Percentiles rank a stretch among this genome's conserved stretches.
Evolutionary conservation across 345 rosid genomes (phyloP).

Genomic region (Mallotus nudiflorus): DNA sequence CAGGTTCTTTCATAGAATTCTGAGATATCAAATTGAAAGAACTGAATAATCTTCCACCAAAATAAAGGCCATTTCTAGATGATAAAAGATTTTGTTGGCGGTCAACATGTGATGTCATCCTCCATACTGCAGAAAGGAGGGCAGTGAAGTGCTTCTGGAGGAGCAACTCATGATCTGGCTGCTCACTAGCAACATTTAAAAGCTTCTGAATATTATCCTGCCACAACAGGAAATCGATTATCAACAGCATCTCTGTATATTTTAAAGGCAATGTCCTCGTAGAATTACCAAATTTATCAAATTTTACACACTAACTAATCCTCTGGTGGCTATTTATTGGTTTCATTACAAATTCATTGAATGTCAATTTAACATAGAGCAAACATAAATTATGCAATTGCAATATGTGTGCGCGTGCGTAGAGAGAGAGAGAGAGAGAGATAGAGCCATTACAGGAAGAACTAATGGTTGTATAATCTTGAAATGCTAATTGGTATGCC

Average conservation of each 20-base stretch:
- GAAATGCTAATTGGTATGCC: neutral
- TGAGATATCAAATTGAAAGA: slow-evolving; percentile 38
- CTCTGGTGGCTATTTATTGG: neutral
- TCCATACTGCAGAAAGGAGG: slow-evolving; percentile 84
- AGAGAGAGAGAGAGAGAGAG: neutral
- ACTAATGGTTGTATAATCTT: neutral
- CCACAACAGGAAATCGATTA: slow-evolving; percentile 28
- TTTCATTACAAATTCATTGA: neutral
- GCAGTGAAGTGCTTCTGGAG: slow-evolving; percentile 91
- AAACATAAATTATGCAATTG: too few species aligned
- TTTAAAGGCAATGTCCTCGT: neutral
- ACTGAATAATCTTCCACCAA: slow-evolving; percentile 48
- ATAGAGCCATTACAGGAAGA: neutral
- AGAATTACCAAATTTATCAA: neutral
- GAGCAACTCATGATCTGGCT: slow-evolving; percentile 82
- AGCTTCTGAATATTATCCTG: slow-evolving; percentile 85
- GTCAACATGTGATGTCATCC: slow-evolving; percentile 37
- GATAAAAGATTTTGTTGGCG: slow-evolving; percentile 30
- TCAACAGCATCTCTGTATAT: slow-evolving; percentile 20
- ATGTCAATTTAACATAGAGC: neutral
- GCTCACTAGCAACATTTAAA: slow-evolving; percentile 68
- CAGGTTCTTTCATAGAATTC: slow-evolving; percentile 42
- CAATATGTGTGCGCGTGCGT: neutral
- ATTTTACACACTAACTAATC: neutral
- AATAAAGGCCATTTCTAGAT: slow-evolving; percentile 49